A percentile compares a stretch with the other conserved stretches of the same genome.
Evolutionary conservation across 805 yeast species (phyloP).

Genomic region (Suhomyces prunicola): DNA sequence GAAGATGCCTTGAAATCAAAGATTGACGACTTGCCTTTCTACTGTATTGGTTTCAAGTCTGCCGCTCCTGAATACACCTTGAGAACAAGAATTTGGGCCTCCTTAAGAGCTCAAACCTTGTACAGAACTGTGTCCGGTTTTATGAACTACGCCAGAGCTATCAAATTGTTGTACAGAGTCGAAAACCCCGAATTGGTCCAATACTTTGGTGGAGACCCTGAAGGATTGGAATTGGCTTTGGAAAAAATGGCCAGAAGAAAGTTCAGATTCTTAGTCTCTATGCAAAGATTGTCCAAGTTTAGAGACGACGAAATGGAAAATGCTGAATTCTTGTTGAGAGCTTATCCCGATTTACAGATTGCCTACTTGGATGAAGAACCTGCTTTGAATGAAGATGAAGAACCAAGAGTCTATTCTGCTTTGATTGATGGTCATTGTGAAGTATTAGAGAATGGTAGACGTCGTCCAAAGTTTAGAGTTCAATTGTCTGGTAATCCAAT

Average conservation of each 20-base stretch:
- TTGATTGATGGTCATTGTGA: constrained; percentile 81
- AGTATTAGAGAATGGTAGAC: constrained; percentile 54
- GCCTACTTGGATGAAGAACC: constrained; percentile 95
- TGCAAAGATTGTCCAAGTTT: constrained; percentile 79
- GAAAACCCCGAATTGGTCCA: constrained; percentile 95
- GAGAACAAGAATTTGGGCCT: constrained; percentile 98
- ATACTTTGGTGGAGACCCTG: constrained; percentile 98
- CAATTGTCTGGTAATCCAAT: constrained; percentile 82
- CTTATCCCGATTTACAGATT: constrained; percentile 82
- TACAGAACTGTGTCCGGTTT: constrained; percentile 97
- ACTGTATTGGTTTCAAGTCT: constrained; percentile 94
- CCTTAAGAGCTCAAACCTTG: constrained; percentile 92
- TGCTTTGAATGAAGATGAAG: constrained; percentile 66
- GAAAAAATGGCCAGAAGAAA: constrained; percentile 85
- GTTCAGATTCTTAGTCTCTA: constrained; percentile 75
- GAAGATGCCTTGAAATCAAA: constrained; percentile 74
- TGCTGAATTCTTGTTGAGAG: constrained; percentile 76
- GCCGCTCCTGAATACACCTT: constrained; percentile 96
- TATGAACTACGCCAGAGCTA: constrained; percentile 97
- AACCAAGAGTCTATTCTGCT: constrained; percentile 69
- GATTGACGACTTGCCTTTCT: constrained; percentile 89
- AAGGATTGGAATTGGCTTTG: constrained; percentile 90
- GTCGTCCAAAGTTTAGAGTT: constrained; percentile 71
- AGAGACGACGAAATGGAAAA: constrained; percentile 72
- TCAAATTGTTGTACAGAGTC: constrained; percentile 87